Base-by-base conservation (phyloP, 768 basidiomycete species). In the Lentinus brumalis region DNA sequence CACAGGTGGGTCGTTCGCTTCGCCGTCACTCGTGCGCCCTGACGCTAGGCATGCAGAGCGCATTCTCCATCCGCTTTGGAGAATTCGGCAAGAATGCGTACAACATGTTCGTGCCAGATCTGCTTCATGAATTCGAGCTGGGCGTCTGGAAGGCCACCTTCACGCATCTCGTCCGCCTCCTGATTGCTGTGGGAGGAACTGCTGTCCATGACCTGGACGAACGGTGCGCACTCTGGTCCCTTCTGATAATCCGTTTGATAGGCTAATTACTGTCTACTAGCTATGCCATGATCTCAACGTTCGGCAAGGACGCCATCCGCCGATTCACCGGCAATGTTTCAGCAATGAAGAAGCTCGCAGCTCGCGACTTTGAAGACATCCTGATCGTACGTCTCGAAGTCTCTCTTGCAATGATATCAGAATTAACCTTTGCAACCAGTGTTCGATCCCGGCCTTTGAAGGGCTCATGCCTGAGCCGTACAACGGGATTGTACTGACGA, bases 61-160 rank as follows among this genome's bases (percentile, higher is more conserved):
- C 75, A 5, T 78, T 78, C 40, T 76, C 71, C 0, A 54, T 64
- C 14, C 57, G 51, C 10, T 65, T 74, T 0, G 18, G 32, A 5
- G 35, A 38, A 52, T 63, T 67, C 18, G 68, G 69, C 0, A 66
- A 75, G 12, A 46, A 75, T 30, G 69, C 71, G 4, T 64, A 70
- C 53, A 15, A 41, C 0, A 62, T 76, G 57, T 60, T 77, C 1
- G 63, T 70, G 0, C 66, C 67, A 0, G 75, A 77, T n/a, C 57
- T 76, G 7, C 55, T 77, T 52, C 76, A 76, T 39, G 71, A 77
- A 41, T 70, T 74, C 29, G 74, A 77, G 32, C 59, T 76, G 0
- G 74, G 76, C 2, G 69, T 70, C 0, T 76, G 73, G 72, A 76
- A 76, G 35, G 35, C 40, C 38, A 4, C 67, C 45, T 61, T 75